These are phyloP conservation scores for Phaeomoniella chlamydospora DNA, from an alignment of 2,329 filamentous ascomycete species.

Conservation along the genomic window DNA sequence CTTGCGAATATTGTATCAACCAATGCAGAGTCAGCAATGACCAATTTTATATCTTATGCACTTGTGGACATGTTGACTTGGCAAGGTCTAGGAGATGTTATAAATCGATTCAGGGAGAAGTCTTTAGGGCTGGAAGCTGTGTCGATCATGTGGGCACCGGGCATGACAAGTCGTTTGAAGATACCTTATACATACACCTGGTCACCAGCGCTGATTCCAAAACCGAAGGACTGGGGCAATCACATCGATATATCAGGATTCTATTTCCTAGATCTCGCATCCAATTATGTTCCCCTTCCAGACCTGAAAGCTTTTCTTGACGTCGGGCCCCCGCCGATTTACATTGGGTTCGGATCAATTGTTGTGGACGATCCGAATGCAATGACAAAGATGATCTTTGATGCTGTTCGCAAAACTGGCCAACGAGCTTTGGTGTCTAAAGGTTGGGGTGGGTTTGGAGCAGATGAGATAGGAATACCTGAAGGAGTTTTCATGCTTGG, in stretches of 20 bases:
- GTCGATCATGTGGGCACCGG: constrained; percentile 69
- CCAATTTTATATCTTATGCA: constrained; percentile 72
- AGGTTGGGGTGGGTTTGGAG: constrained; percentile 76
- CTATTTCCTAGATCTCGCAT: constrained; percentile 56
- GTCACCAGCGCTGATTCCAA: constrained; percentile 68
- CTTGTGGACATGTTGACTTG: constrained; percentile 85
- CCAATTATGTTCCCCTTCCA: constrained; percentile 49
- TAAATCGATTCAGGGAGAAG: constrained; percentile 71
- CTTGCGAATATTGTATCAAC: constrained; percentile 67
- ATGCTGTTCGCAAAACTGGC: constrained; percentile 51
- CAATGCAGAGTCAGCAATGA: constrained; percentile 60
- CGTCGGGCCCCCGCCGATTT: constrained; percentile 57
- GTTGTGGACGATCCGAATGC: constrained; percentile 62
- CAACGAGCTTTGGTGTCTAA: constrained; percentile 73
- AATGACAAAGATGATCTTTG: constrained; percentile 58
- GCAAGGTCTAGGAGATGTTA: constrained; percentile 82
- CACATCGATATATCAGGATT: constrained; percentile 65
- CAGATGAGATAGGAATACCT: constrained; percentile 53
- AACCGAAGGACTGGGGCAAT: constrained; percentile 60
- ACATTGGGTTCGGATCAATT: constrained; percentile 74
- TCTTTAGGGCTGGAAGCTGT: constrained; percentile 63
- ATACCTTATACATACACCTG: constrained; percentile 88
- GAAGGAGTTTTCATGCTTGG: constrained; percentile 71
- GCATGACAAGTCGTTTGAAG: constrained; percentile 57
- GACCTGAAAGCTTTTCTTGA: constrained; percentile 53